Conservation (phyloP, 768 basidiomycete species). For the Suillus alpinus region DNA sequence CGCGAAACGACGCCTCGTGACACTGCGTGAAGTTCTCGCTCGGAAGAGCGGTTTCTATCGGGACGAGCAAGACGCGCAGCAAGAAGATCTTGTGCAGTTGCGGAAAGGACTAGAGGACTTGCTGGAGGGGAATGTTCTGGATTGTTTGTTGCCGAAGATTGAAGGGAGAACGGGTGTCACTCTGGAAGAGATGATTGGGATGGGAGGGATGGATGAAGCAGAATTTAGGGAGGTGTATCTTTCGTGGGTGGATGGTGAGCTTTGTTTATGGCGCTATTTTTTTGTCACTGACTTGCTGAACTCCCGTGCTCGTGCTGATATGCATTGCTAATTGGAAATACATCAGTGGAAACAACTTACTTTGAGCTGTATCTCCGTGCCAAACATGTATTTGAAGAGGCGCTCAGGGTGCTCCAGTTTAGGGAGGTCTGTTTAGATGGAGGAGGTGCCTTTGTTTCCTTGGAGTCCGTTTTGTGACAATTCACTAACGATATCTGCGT, state of each 20-base stretch:
- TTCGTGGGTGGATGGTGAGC: constrained; percentile 76
- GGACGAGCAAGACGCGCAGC: not conserved
- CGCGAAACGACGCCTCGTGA: not conserved
- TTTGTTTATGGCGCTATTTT: not conserved
- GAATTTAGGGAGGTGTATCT: constrained; percentile 68
- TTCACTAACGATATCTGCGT: not conserved
- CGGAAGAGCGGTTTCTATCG: not conserved
- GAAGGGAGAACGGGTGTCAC: constrained; percentile 49
- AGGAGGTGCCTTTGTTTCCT: constrained; percentile 21
- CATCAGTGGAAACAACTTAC: constrained; percentile 64
- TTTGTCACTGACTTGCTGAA: constrained; percentile 1
- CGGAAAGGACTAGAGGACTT: constrained; percentile 47
- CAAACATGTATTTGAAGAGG: constrained; percentile 79
- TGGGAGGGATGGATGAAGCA: constrained; percentile 53
- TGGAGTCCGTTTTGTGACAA: not conserved
- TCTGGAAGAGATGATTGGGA: constrained; percentile 69
- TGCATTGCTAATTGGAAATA: not conserved
- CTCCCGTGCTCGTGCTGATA: not conserved
- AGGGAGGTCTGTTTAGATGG: constrained; percentile 59
- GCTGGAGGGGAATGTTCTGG: constrained; percentile 37
- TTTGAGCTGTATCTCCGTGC: constrained; percentile 85
- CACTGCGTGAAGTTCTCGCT: not conserved
- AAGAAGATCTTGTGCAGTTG: constrained; percentile 25
- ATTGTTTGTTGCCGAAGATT: constrained; percentile 48
- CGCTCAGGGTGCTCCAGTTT: constrained; percentile 77